A percentile compares a stretch with the other conserved stretches of the same genome.
Evolutionary conservation across 2,329 filamentous ascomycete genomes (phyloP).

Genomic region (Hypoxylon sp.): DNA sequence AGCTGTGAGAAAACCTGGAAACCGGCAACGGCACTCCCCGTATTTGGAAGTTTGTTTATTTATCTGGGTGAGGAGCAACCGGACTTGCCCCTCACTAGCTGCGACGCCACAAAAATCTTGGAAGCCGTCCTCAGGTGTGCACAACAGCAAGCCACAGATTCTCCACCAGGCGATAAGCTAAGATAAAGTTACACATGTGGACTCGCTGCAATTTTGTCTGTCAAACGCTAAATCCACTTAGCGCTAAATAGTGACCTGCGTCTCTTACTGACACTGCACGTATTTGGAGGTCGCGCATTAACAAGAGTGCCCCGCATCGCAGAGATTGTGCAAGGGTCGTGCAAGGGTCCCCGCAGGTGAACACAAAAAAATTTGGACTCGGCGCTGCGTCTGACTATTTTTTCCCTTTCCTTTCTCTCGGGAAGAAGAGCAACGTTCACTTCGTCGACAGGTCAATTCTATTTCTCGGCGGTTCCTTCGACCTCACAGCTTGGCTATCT

Average conservation of each 20-base stretch:
- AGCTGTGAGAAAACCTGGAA: slow-evolving; percentile 33
- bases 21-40: slow-evolving; percentile 43
- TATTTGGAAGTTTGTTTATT: slow-evolving; percentile 56
- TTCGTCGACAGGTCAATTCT: slow-evolving; percentile 52
- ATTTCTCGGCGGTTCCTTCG: slow-evolving; percentile 56
- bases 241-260: slow-evolving; percentile 4
- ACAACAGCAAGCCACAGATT: slow-evolving; percentile 11
- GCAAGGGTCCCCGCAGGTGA: slow-evolving; percentile 37
- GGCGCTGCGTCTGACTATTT: slow-evolving; percentile 12
- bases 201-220: no score
- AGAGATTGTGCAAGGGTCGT: slow-evolving; percentile 9
- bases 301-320: slow-evolving; percentile 40
- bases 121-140: not conserved
- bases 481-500: slow-evolving; percentile 54
- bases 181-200: slow-evolving; percentile 4
- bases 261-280: not conserved
- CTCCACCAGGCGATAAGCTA: slow-evolving; percentile 17
- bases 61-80: slow-evolving; percentile 47
- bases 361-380: slow-evolving; percentile 36
- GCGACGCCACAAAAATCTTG: slow-evolving; percentile 13
- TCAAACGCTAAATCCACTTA: slow-evolving; percentile 1
- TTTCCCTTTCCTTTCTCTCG: slow-evolving; percentile 61
- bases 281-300: slow-evolving; percentile 12
- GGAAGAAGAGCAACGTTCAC: slow-evolving; percentile 64
- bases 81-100: slow-evolving; percentile 31